These are phyloP conservation scores for Yamadazyma olivae DNA, from an alignment of 805 yeast genomes.

Conservation along the genomic window DNA sequence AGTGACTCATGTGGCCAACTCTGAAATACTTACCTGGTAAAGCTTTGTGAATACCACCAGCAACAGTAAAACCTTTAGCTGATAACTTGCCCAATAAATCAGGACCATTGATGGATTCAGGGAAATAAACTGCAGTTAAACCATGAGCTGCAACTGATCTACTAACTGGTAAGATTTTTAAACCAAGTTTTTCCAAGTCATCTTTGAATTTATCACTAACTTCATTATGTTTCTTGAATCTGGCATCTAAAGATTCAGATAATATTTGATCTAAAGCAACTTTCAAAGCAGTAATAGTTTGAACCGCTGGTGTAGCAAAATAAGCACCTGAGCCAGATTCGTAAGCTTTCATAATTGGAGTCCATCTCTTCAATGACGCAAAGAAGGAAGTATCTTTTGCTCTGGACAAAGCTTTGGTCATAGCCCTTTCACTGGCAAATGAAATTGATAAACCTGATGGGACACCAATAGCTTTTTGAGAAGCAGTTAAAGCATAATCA, in stretches of 20 bases:
- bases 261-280: conserved; percentile 73
- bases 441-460: conserved; percentile 89
- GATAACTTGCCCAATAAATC: conserved; percentile 58
- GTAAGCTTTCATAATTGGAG: conserved; percentile 83
- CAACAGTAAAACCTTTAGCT: conserved; percentile 70
- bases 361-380: conserved; percentile 79
- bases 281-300: conserved; percentile 75
- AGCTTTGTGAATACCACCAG: conserved; percentile 87
- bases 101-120: conserved; percentile 69
- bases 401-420: conserved; percentile 53
- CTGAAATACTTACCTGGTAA: conserved; percentile 82
- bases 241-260: conserved; percentile 48
- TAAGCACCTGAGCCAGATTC: conserved; percentile 78
- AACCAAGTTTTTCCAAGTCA: conserved; percentile 54
- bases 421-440: conserved; percentile 72
- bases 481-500: conserved; percentile 85
- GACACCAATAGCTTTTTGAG: conserved; percentile 93
- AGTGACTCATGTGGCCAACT: conserved; percentile 94
- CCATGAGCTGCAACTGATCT: conserved; percentile 77
- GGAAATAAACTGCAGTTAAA: conserved; percentile 79
- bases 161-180: conserved; percentile 63
- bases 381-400: conserved; percentile 53
- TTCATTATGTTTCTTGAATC: conserved; percentile 61
- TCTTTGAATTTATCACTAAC: conserved; percentile 67
- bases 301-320: conserved; percentile 97